Percentiles rank a stretch among this genome's conserved stretches.
phyloP scores from a whole-genome alignment of 345 rosid species.

The Murraya paniculata region DNA sequence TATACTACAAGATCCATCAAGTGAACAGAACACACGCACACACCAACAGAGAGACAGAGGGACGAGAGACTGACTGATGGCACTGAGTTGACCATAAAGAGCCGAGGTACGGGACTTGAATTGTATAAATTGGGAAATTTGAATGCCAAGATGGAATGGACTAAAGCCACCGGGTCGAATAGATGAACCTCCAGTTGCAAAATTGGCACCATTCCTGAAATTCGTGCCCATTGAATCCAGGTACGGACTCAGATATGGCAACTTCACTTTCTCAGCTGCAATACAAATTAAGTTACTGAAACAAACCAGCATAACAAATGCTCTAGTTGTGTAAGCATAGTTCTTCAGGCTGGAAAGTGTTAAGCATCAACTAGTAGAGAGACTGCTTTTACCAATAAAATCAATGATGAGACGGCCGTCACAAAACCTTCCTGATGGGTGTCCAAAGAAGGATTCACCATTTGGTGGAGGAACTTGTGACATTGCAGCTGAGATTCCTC shows the following conservation, averaged over 20 bases:
- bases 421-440: conserved; percentile 60
- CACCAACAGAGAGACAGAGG: background rate
- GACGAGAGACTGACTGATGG: conserved; percentile 25
- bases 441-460: conserved; percentile 72
- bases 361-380: background rate
- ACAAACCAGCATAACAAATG: background rate
- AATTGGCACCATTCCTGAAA: conserved; percentile 69
- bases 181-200: conserved; percentile 74
- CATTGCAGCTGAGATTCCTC: conserved; percentile 55
- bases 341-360: background rate
- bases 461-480: conserved; percentile 50
- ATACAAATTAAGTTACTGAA: background rate
- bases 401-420: conserved; percentile 75
- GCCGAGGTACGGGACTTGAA: conserved; percentile 49
- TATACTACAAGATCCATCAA: background rate
- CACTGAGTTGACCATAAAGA: conserved; percentile 33
- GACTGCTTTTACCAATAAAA: conserved; percentile 17
- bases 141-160: conserved; percentile 59
- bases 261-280: conserved; percentile 59
- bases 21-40: background rate
- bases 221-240: conserved; percentile 62
- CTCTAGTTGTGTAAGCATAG: no score
- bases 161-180: conserved; percentile 60
- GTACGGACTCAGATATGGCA: conserved; percentile 62
- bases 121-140: conserved; percentile 54